These are phyloP conservation scores for Kickxella alabastrina DNA, from an alignment of 192 early-diverging fungal genomes.

Conservation along the genomic window DNA sequence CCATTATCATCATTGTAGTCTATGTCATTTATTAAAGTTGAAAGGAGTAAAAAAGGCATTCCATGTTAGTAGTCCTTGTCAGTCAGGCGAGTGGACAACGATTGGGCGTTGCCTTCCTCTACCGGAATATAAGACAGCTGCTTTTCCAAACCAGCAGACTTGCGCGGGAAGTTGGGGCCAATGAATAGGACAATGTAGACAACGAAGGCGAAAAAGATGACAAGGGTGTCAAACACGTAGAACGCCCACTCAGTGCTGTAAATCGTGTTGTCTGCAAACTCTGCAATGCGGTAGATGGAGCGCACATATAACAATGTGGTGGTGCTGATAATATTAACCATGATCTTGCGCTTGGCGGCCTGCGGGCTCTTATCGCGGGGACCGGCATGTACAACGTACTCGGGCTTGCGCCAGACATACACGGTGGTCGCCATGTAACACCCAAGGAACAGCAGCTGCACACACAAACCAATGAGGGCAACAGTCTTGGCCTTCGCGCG, in stretches of 20 bases:
- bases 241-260: constrained; percentile 51
- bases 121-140: no score
- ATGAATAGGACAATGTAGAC: constrained; percentile 39
- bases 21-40: no score
- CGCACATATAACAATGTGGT: constrained; percentile 41
- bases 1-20: no score
- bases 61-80: no score
- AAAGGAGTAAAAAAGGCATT: no score
- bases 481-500: constrained; percentile 35
- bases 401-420: constrained; percentile 24
- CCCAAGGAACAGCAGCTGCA: constrained; percentile 47
- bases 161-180: constrained; percentile 15
- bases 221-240: constrained; percentile 49
- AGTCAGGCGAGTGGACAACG: no score
- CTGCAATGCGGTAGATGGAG: constrained; percentile 49
- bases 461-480: constrained; percentile 37
- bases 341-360: constrained; percentile 25
- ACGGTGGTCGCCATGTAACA: constrained; percentile 29
- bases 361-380: constrained; percentile 7
- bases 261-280: constrained; percentile 45
- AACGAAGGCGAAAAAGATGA: constrained; percentile 43
- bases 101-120: no score
- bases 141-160: neutral
- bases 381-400: constrained; percentile 14
- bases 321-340: constrained; percentile 22